Percentiles rank a stretch among this genome's conserved stretches.
These are phyloP conservation scores for Xylaria hypoxylon DNA, from an alignment of 2,329 filamentous ascomycete genomes.

Conservation along the genomic window DNA sequence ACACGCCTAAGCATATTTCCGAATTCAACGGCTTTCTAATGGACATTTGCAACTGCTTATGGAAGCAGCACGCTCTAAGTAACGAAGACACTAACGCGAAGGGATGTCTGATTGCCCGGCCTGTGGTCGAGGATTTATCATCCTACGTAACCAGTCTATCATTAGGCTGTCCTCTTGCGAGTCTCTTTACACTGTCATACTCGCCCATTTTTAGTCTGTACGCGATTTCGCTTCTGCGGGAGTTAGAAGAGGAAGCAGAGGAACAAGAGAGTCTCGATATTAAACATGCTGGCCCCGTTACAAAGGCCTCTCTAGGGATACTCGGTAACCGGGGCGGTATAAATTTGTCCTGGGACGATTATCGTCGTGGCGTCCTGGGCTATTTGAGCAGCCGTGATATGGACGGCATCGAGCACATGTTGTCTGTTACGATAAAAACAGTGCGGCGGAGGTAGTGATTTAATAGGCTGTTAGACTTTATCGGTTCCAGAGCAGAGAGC, in stretches of 20 bases:
- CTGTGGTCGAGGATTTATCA: conserved; percentile 59
- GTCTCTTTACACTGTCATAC: conserved; percentile 69
- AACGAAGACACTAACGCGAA: conserved; percentile 71
- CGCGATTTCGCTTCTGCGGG: conserved; percentile 66
- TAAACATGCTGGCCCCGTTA: conserved; percentile 76
- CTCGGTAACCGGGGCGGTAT: conserved; percentile 75
- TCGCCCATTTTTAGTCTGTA: conserved; percentile 68
- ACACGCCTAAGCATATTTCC: conserved; percentile 71
- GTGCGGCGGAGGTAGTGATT: conserved; percentile 64
- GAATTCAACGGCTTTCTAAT: conserved; percentile 86
- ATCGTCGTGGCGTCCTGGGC: conserved; percentile 76
- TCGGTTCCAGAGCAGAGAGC: background rate
- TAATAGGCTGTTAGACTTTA: background rate
- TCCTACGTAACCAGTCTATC: conserved; percentile 63
- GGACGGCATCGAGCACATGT: conserved; percentile 74
- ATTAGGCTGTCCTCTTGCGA: conserved; percentile 58
- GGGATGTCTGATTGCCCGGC: conserved; percentile 62
- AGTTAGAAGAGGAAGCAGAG: conserved; percentile 67
- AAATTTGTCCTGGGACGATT: conserved; percentile 77
- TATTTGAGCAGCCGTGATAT: conserved; percentile 74
- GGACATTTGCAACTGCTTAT: conserved; percentile 87
- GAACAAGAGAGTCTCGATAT: conserved; percentile 55
- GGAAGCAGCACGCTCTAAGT: conserved; percentile 79
- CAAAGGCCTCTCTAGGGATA: conserved; percentile 71
- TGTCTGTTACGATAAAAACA: conserved; percentile 85